Evolutionary conservation across 768 basidiomycete genomes (phyloP), one percentile per base, ranked within the genome.

Genomic region (Boletus barrowsii): DNA sequence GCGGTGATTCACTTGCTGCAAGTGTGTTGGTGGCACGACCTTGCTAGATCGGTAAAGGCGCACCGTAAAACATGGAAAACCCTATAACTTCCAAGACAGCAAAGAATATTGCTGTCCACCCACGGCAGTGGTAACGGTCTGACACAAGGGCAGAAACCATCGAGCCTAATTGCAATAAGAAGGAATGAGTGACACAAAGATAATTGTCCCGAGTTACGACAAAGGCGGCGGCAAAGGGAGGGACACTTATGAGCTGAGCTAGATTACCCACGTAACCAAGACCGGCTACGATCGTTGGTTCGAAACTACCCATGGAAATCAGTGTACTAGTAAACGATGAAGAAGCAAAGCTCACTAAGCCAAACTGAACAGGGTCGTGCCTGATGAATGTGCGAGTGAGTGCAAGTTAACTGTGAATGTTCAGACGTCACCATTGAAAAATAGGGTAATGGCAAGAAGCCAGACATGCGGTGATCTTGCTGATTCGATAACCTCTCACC

Each of bases 221-320:
- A 61, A 83, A 83, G 17, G 79, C 80, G 5, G 60, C 57, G 3
- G 77, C 79, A 42, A 79, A 84, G 3, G 83, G 83, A 14, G 75
- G 76, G 3, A 87, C 86, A 14, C 79, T 83, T 76, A 84, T 81
- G 3, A 88, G 73, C 61, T 87, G 84, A 11, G 82, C 80, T 22
- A 72, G 66, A 32, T 79, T 73, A 0, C 78, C 75, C 3, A 75
- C 75, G 64, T 79, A 86, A 18, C 85, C 85, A 3, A 87, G 76
- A 17, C 75, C 73, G 30, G 79, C 73, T 10, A 91, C 81, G 67
- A 92, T 88, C 4, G 85, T 84, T 7, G 89, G 89, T 9, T 82
- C 73, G 69, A 92, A 90, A 60, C 88, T 83, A 44, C 49, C 56
- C 41, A 72, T 60, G 45, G 30, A 46, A 41, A 48, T 51, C 15